Conservation (phyloP, 2,329 filamentous ascomycete genomes). For the Microcera coccophila region DNA sequence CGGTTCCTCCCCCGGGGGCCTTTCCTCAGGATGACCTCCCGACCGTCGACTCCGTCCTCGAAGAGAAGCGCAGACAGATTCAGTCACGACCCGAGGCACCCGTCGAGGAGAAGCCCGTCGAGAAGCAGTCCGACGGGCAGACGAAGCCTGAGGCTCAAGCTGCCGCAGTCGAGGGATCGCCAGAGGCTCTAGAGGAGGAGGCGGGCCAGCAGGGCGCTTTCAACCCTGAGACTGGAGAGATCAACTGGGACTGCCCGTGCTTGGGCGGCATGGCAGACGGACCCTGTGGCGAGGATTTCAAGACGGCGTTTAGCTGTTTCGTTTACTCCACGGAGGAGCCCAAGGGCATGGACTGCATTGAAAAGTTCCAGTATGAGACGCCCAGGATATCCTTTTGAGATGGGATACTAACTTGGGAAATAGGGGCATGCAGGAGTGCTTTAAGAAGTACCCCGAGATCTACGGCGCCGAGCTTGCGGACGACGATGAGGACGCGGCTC, state of each 20-base stretch:
- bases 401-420: conserved; percentile 27
- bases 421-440: conserved; percentile 96
- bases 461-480: conserved; percentile 86
- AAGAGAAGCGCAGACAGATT: conserved; percentile 56
- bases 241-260: conserved; percentile 99
- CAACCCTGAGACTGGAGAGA: conserved; percentile 97
- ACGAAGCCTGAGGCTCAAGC: conserved; percentile 26
- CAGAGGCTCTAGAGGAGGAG: conserved; percentile 67
- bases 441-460: conserved; percentile 85
- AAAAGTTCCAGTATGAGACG: conserved; percentile 82
- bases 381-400: background rate
- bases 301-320: conserved; percentile 94
- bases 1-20: conserved; percentile 42
- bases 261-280: conserved; percentile 95
- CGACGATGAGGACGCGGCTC: conserved; percentile 52
- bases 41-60: conserved; percentile 64
- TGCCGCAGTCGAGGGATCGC: conserved; percentile 34
- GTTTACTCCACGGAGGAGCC: conserved; percentile 93
- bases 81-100: conserved; percentile 20
- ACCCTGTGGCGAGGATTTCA: conserved; percentile 94
- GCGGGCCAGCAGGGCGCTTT: conserved; percentile 86
- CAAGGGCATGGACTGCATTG: conserved; percentile 96
- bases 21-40: conserved; percentile 56
- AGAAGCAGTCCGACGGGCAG: conserved; percentile 20
- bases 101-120: conserved; percentile 20